A percentile compares a stretch with the other conserved stretches of the same genome.
phyloP scores from a whole-genome alignment of 2,329 filamentous ascomycete genomes.

The Colletotrichum brevisporum region DNA sequence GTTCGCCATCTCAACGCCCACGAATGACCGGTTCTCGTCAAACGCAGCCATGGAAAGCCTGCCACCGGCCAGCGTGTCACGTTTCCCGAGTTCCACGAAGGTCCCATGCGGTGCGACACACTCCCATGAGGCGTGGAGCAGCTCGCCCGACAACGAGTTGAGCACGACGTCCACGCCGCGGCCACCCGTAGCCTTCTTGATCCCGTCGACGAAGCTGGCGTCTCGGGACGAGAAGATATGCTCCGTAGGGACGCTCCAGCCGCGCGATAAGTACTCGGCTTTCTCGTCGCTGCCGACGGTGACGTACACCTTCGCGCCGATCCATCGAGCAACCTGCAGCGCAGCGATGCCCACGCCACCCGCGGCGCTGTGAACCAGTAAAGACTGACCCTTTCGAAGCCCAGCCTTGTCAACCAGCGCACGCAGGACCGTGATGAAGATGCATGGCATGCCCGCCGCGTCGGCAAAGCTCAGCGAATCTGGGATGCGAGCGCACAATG shows the following conservation, averaged over 20 bases:
- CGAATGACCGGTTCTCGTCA: constrained; percentile 51
- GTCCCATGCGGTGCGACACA: constrained; percentile 60
- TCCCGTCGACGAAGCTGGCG: constrained; percentile 48
- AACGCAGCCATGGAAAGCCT: constrained; percentile 63
- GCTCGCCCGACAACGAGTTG: constrained; percentile 59
- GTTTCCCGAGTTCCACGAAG: constrained; percentile 62
- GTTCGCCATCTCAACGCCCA: constrained; percentile 51
- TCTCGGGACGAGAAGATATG: constrained; percentile 52
- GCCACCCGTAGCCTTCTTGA: constrained; percentile 47
- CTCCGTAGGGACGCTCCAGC: constrained; percentile 6
- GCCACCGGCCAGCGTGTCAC: constrained; percentile 57
- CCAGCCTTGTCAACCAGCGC: constrained; percentile 47
- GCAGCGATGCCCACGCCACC: constrained; percentile 31
- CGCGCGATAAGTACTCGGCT: not conserved
- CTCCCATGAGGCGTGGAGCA: constrained; percentile 58
- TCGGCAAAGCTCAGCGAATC: constrained; percentile 52
- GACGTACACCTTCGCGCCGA: constrained; percentile 40
- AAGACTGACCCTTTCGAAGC: constrained; percentile 44
- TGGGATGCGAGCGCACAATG: constrained; percentile 47
- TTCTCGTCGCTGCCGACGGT: constrained; percentile 47
- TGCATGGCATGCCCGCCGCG: constrained; percentile 50
- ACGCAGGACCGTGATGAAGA: constrained; percentile 50
- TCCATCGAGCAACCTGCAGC: constrained; percentile 17
- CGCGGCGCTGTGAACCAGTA: constrained; percentile 25
- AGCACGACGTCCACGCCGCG: constrained; percentile 55